These are phyloP conservation scores for Cystofilobasidium macerans DNA, from an alignment of 768 basidiomycete species.

Conservation along the genomic window DNA sequence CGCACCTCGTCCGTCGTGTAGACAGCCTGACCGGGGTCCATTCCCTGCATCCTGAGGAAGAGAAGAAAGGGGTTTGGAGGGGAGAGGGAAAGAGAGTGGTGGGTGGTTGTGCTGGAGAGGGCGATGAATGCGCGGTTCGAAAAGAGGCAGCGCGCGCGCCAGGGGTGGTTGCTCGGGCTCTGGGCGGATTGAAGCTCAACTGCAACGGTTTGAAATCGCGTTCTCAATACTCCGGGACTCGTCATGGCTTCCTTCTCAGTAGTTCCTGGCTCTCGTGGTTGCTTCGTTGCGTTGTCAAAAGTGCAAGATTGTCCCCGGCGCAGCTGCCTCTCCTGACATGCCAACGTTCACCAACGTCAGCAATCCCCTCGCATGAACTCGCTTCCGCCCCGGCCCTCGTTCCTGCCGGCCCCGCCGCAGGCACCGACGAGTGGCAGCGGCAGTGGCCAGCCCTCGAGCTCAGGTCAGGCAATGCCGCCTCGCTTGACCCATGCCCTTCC, in stretches of 20 bases:
- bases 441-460: neutral
- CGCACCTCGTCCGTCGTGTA: constrained; percentile 40
- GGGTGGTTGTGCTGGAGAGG: neutral
- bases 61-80: neutral
- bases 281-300: too few species aligned
- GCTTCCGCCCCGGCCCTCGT: neutral
- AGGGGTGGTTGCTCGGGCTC: too few species aligned
- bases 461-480: neutral
- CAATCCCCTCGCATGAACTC: neutral
- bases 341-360: neutral
- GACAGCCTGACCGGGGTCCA: constrained; percentile 39
- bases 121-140: neutral
- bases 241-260: too few species aligned
- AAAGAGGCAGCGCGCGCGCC: neutral
- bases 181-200: too few species aligned
- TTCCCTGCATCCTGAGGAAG: constrained; percentile 27
- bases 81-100: neutral
- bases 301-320: too few species aligned
- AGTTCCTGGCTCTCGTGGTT: too few species aligned
- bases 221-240: too few species aligned
- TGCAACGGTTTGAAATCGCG: too few species aligned
- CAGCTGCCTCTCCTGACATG: too few species aligned
- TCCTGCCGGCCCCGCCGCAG: neutral
- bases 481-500: neutral
- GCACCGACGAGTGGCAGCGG: neutral